Evolutionary conservation across 148 eudicot species (phyloP).

Genomic region (Rhododendron griersonianum): DNA sequence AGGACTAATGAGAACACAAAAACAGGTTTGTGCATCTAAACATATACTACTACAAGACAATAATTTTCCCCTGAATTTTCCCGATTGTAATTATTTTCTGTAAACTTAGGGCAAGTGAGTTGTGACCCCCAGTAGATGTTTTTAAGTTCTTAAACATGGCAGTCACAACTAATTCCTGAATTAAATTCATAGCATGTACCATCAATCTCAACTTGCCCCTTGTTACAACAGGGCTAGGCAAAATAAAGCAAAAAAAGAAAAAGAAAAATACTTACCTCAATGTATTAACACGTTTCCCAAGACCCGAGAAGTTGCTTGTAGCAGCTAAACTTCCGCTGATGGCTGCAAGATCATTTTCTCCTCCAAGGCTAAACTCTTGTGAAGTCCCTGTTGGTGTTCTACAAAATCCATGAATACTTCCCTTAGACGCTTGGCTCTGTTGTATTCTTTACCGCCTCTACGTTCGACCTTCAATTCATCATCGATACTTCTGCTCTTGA

Average conservation of each 20-base stretch:
- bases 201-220: neutral
- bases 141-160: too few relatives aligned
- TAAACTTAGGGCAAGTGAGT: neutral
- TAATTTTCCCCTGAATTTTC: neutral
- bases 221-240: neutral
- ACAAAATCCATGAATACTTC: constrained; percentile 28
- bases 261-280: neutral
- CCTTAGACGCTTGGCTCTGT: constrained; percentile 31
- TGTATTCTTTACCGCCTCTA: constrained; percentile 41
- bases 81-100: neutral
- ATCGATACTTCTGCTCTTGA: constrained; percentile 13
- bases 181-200: neutral
- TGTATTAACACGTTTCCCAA: neutral
- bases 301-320: neutral
- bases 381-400: constrained; percentile 30
- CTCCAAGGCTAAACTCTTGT: constrained; percentile 30
- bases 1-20: neutral
- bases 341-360: constrained; percentile 29
- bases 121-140: neutral
- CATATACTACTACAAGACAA: neutral
- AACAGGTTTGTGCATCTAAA: neutral
- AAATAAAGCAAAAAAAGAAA: neutral
- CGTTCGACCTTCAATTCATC: constrained; percentile 28
- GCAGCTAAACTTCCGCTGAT: constrained; percentile 8
- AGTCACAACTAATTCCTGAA: neutral